Evolutionary conservation across 306 rosid species (phyloP), one percentile per base, ranked within the genome.

Genomic region (Pyrus betulifolia): DNA sequence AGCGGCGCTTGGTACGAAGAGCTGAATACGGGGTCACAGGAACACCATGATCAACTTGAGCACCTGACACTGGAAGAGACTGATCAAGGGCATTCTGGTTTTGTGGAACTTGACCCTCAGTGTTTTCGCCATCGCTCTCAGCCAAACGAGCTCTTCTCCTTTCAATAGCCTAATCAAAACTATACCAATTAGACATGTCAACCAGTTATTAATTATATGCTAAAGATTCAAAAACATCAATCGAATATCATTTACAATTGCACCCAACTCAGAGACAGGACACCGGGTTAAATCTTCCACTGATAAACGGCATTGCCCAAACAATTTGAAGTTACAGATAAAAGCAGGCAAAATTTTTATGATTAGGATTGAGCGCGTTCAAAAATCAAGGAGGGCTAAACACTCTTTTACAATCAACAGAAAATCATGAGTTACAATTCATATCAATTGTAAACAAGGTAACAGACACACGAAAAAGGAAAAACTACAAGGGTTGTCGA

Each of bases 81-180:
- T 57, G 62, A n/a, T 11, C 28, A 57, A 57, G 23, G 62, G 13
- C 14, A 57, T 3, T 11, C 28, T 57, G 90, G n/a, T 79, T 89
- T 21, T 46, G 54, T 7, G 76, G 70, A 42, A 73, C 49, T 10
- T 80, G 78, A 76, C 65, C 80, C 38, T 67, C 90, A 46, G 55
- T 59, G 68, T 65, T 84, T 81, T 62, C 86, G 69, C 85, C 89
- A 72, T 85, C 83, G 60, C 8, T 84, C 11, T 79, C 89, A 76
- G 78, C 79, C 73, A 84, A 67, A 25, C 79, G 87, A 57, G 84
- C 84, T 77, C 96, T 89, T 63, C 91, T 92, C 76, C 96, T 90
- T 80, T 90, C 97, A 14, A 89, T 84, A 15, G 97, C 97, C 99
- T 95, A 52, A 74, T 30, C 3, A 22, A 17, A 19, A 62, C 18